Percentiles rank a stretch among this genome's conserved stretches.
phyloP scores from a whole-genome alignment of 371 early-diverging fungal genomes.

The Mucor indicus region DNA sequence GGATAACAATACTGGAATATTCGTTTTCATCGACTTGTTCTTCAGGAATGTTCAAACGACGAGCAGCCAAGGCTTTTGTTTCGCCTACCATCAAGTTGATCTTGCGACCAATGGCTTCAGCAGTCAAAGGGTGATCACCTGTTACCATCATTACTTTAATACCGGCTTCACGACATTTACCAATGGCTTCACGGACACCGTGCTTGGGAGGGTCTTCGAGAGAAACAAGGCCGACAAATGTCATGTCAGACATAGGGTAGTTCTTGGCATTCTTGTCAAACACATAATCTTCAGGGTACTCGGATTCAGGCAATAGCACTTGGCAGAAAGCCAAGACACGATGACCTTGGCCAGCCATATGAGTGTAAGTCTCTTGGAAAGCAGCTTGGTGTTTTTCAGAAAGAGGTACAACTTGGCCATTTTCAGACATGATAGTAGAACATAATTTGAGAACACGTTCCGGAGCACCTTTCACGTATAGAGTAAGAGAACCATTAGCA shows the following conservation, averaged over 20 bases:
- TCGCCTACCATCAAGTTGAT: constrained; percentile 90
- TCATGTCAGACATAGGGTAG: constrained; percentile 70
- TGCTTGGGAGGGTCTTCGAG: constrained; percentile 96
- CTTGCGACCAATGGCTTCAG: constrained; percentile 83
- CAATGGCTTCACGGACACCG: constrained; percentile 96
- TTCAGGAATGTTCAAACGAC: constrained; percentile 54
- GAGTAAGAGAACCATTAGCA: constrained; percentile 61
- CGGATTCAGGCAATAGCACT: constrained; percentile 55
- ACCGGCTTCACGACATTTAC: constrained; percentile 86
- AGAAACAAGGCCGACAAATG: constrained; percentile 83
- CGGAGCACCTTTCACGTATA: constrained; percentile 93
- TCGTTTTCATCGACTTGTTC: constrained; percentile 74
- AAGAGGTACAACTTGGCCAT: constrained; percentile 33
- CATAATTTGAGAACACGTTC: constrained; percentile 86
- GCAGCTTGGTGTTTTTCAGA: constrained; percentile 54
- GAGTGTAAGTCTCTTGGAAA: constrained; percentile 74
- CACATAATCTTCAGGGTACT: constrained; percentile 67
- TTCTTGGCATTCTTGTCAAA: constrained; percentile 75
- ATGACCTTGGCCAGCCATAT: constrained; percentile 89
- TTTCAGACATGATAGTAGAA: constrained; percentile 52
- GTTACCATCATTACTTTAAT: constrained; percentile 97
- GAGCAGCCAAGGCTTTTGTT: constrained; percentile 77
- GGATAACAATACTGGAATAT: constrained; percentile 86
- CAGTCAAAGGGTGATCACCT: constrained; percentile 93
- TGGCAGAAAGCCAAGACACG: constrained; percentile 93